phyloP scores from a whole-genome alignment of 495 filamentous ascomycete genomes.

The Glarea lozoyensis region DNA sequence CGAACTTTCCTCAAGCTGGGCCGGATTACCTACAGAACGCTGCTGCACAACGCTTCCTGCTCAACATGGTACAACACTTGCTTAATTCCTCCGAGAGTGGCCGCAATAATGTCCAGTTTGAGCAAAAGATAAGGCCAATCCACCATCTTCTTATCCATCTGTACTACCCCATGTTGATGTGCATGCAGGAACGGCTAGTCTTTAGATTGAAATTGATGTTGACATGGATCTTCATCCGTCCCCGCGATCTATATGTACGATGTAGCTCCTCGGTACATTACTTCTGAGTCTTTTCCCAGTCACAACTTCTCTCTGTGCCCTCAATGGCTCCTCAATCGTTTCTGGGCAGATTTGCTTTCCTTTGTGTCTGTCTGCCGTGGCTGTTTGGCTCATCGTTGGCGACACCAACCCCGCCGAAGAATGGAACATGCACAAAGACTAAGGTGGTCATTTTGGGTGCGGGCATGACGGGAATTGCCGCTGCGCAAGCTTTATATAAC shows the following conservation, averaged over 20 bases:
- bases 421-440: conserved; percentile 26
- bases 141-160: not conserved
- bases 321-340: not conserved
- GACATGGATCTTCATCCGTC: not conserved
- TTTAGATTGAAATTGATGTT: not conserved
- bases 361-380: not conserved
- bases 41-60: no score
- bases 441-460: conserved; percentile 43
- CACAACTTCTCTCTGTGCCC: not conserved
- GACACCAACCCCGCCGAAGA: no score
- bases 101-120: not conserved
- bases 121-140: conserved; percentile 1
- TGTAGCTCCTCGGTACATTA: not conserved
- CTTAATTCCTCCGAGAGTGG: no score
- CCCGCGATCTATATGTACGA: not conserved
- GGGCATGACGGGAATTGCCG: conserved; percentile 61
- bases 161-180: no score
- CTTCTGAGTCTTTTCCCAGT: not conserved
- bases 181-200: not conserved
- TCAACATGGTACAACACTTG: no score
- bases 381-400: no score
- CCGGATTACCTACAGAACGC: no score
- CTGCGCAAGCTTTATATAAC: conserved; percentile 59
- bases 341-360: no score
- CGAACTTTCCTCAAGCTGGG: no score